Evolutionary conservation across 2,329 filamentous ascomycete genomes (phyloP).

Genomic region (Leptographium wingfieldii): DNA sequence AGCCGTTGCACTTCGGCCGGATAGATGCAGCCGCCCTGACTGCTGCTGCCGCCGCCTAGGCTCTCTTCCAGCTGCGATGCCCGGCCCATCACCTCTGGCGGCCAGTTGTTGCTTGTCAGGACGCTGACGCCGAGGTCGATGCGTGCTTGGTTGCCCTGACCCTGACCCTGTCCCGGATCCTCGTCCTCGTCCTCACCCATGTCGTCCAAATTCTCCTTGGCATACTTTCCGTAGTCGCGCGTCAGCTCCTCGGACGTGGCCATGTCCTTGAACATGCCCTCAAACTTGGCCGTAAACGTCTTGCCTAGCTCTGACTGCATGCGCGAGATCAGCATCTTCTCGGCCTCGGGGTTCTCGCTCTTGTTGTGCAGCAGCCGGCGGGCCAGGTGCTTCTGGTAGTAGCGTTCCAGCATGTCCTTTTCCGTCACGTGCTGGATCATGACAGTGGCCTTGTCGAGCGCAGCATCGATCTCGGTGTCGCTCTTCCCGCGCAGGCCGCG

Average conservation of each 20-base stretch:
- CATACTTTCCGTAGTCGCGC: slow-evolving; percentile 59
- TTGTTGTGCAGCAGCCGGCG: slow-evolving; percentile 78
- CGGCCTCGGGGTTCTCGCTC: slow-evolving; percentile 79
- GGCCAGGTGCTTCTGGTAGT: slow-evolving; percentile 95
- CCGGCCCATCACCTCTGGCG: slow-evolving; percentile 70
- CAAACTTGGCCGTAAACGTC: slow-evolving; percentile 82
- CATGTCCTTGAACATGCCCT: slow-evolving; percentile 98
- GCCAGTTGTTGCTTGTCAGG: slow-evolving; percentile 91
- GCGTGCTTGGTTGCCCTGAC: slow-evolving; percentile 28
- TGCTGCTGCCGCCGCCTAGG: slow-evolving; percentile 8
- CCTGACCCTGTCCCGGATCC: slow-evolving; percentile 33
- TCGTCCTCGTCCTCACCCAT: slow-evolving; percentile 20
- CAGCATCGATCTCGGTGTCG: slow-evolving; percentile 69
- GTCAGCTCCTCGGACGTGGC: slow-evolving; percentile 75
- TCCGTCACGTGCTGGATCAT: slow-evolving; percentile 81
- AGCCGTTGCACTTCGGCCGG: slow-evolving; percentile 61
- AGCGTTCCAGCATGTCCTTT: slow-evolving; percentile 89
- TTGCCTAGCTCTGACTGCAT: slow-evolving; percentile 97
- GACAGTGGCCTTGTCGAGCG: slow-evolving; percentile 81
- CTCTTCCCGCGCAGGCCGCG: slow-evolving; percentile 88
- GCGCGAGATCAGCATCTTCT: slow-evolving; percentile 88
- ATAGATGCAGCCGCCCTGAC: slow-evolving; percentile 46
- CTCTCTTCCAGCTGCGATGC: slow-evolving; percentile 36
- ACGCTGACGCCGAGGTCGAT: slow-evolving; percentile 77
- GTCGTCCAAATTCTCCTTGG: slow-evolving; percentile 34